Evolutionary conservation across 805 yeast species (phyloP).

Genomic region (Starmerella riodocensis): DNA sequence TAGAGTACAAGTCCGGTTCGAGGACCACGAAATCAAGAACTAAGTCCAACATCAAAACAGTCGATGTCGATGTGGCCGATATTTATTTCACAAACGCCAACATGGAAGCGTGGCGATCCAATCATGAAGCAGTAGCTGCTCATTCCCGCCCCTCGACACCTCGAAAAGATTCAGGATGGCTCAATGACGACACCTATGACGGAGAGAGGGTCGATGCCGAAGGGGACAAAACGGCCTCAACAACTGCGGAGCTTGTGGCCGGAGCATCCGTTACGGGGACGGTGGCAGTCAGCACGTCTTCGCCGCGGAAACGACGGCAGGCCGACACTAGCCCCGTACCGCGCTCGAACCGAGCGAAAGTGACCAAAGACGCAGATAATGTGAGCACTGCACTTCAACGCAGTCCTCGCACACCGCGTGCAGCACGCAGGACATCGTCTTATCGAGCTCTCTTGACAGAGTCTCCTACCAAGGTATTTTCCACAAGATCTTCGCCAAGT

Average conservation of each 20-base stretch:
- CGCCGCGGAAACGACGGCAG: background rate
- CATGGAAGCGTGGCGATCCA: background rate
- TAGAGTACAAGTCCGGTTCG: background rate
- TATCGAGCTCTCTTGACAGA: background rate
- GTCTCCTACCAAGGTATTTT: background rate
- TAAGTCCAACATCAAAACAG: background rate
- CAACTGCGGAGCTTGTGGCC: background rate
- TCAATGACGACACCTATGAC: no score
- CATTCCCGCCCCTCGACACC: background rate
- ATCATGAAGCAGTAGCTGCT: background rate
- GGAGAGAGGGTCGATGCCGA: background rate
- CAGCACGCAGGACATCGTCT: background rate
- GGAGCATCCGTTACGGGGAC: no score
- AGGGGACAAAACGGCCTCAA: background rate
- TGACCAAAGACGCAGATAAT: background rate
- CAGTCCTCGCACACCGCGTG: background rate
- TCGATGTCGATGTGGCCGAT: constrained; percentile 7
- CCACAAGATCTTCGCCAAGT: background rate
- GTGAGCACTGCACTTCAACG: background rate
- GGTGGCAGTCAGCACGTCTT: background rate
- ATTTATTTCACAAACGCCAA: constrained; percentile 8
- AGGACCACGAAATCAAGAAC: background rate
- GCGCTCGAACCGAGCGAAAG: background rate
- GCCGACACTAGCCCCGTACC: background rate
- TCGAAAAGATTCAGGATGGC: background rate